Evolutionary conservation across 345 rosid species (phyloP), one percentile per base, ranked within the genome.

Genomic region (Arabidopsis thaliana): DNA sequence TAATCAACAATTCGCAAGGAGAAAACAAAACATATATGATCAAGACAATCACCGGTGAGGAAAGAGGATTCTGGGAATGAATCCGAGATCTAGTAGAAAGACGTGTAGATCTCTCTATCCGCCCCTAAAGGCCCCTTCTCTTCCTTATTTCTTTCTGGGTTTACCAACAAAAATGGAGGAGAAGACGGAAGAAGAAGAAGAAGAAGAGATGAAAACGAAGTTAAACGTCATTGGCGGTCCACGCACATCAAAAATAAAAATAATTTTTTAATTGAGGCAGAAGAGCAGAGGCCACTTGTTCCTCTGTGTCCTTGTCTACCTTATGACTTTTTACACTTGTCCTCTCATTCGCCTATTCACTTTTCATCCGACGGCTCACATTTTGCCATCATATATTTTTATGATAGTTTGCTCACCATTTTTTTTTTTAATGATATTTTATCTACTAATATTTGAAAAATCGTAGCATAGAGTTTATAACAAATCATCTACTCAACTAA

Each of bases 161-260:
- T 14, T 1, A 52, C 28, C 2, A 38, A 60, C 7, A 6, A 12
- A 12, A 41, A 28, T 4, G 6, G 11, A 61, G 0, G 41, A 7
- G 10, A 64, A 52, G 24, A 16, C 20, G 20, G 20, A 8, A 11
- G 51, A 5, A 40, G 59, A 72, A 22, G 79, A 57, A 25, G 66
- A 10, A 12, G 33, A 45, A 0, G 34, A 12, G 48, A 45, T 34
- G 75, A 69, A 56, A 76, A 62, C 6, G 66, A 69, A 61, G 57
- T n/a, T 69, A 53, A 76, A 63, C 75, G 75, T 70, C 59, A 70
- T 69, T 76, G 75, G 75, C 65, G 70, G 70, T 76, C 75, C 75
- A 69, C 72, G 77, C 48, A 64, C n/a, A 56, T 45, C 0, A n/a
- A 3, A 16, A 52, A 37, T 36, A 13, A 0, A 46, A 2, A 46